Conservation (phyloP, 2,329 filamentous ascomycete species). For the Xylariaceae sp. region DNA sequence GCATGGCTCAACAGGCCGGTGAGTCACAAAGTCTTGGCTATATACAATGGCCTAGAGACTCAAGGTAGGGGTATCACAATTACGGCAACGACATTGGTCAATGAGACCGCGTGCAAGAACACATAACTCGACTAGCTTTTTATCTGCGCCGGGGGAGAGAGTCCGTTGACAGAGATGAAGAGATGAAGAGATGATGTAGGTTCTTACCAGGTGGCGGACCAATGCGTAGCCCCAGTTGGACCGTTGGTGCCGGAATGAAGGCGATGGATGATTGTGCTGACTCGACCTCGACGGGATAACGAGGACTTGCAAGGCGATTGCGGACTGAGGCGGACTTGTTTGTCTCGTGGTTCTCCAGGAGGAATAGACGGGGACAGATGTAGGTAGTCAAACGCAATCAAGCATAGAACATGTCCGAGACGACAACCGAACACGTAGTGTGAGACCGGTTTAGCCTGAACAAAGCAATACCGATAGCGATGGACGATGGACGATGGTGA, state of each 20-base stretch:
- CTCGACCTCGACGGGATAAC: conserved; percentile 18
- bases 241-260: conserved; percentile 1
- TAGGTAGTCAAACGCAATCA: conserved; percentile 16
- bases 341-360: conserved; percentile 3
- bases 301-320: conserved; percentile 5
- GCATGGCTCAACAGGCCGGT: conserved; percentile 26
- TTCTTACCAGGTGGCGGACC: conserved; percentile 16
- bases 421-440: conserved; percentile 8
- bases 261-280: conserved; percentile 6
- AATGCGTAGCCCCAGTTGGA: neutral
- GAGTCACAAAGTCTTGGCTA: conserved; percentile 30
- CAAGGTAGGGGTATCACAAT: conserved; percentile 22
- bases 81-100: conserved; percentile 26
- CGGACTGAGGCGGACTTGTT: conserved; percentile 3
- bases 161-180: neutral
- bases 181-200: conserved; percentile 2
- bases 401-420: conserved; percentile 14
- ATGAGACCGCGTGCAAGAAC: conserved; percentile 16
- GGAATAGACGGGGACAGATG: conserved; percentile 17
- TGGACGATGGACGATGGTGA: neutral
- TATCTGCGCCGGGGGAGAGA: neutral
- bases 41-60: conserved; percentile 27
- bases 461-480: conserved; percentile 11
- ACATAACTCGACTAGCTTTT: neutral
- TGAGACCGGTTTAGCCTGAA: neutral